A percentile compares a stretch with the other conserved stretches of the same genome.
Conservation (phyloP, 192 early-diverging fungal genomes). For the Physocladia obscura region DNA sequence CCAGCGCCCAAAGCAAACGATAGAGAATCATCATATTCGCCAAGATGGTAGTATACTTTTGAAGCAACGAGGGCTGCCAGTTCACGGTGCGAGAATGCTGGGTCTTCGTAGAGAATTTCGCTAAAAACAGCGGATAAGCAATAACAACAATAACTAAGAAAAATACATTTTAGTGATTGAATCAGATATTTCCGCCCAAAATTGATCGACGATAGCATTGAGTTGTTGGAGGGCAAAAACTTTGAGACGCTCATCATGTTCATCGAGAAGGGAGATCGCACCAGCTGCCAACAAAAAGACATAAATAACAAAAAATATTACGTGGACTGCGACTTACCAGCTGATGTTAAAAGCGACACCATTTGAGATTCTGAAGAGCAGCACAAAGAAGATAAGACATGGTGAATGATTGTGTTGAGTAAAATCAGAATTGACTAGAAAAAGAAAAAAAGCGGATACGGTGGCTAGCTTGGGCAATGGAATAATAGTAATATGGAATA, state of each 20-base stretch:
- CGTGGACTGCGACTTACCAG: too few species aligned
- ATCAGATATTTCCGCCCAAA: slow-evolving; percentile 99
- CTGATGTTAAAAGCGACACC: too few species aligned
- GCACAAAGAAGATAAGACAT: too few species aligned
- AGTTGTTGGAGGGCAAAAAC: slow-evolving; percentile 91
- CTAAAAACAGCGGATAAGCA: slow-evolving; percentile 49
- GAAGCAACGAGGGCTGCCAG: slow-evolving; percentile 95
- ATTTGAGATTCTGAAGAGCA: too few species aligned
- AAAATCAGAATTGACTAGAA: neutral
- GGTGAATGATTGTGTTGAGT: too few species aligned
- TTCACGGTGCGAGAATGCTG: slow-evolving; percentile 76
- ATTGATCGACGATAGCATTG: slow-evolving; percentile 83
- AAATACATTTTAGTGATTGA: slow-evolving; percentile 82
- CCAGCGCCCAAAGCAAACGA: slow-evolving; percentile 94
- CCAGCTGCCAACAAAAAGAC: slow-evolving; percentile 61
- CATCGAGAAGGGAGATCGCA: slow-evolving; percentile 90
- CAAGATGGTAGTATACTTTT: slow-evolving; percentile 97
- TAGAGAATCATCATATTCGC: slow-evolving; percentile 93
- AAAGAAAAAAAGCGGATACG: neutral
- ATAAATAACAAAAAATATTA: neutral
- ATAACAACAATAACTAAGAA: neutral
- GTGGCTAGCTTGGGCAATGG: neutral
- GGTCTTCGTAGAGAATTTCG: slow-evolving; percentile 94
- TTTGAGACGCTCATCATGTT: slow-evolving; percentile 86
- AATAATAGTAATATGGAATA: too few species aligned